Conservation (phyloP, 2,329 filamentous ascomycete genomes). For the Neocatenulostroma microsporum region DNA sequence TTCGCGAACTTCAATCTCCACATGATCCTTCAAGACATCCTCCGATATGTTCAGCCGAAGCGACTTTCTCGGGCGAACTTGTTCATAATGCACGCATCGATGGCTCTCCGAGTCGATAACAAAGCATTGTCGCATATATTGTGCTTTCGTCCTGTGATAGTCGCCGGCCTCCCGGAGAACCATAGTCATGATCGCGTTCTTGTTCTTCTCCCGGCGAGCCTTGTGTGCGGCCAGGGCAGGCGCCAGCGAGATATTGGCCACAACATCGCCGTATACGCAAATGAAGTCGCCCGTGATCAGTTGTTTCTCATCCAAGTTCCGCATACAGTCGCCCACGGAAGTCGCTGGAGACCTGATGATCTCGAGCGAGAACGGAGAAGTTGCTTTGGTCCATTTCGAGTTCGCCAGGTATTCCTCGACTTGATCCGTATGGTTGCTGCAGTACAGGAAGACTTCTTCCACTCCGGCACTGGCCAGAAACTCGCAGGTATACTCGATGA, state of each 20-base stretch:
- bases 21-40: constrained; percentile 63
- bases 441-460: constrained; percentile 90
- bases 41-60: constrained; percentile 63
- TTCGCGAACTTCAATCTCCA: constrained; percentile 72
- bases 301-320: constrained; percentile 79
- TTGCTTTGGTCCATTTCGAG: constrained; percentile 66
- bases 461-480: constrained; percentile 93
- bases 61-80: constrained; percentile 63
- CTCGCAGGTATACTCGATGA: constrained; percentile 97
- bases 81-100: constrained; percentile 88
- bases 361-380: constrained; percentile 75
- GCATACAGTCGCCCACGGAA: constrained; percentile 88
- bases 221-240: constrained; percentile 69
- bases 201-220: constrained; percentile 70
- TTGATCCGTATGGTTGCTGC: constrained; percentile 75
- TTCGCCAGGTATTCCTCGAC: constrained; percentile 75
- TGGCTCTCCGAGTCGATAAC: constrained; percentile 73
- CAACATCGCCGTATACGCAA: constrained; percentile 82
- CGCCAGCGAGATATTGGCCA: constrained; percentile 84
- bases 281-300: constrained; percentile 87
- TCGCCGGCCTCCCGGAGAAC: constrained; percentile 71
- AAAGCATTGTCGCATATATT: constrained; percentile 71
- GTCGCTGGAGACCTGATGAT: constrained; percentile 81
- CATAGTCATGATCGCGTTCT: constrained; percentile 97
- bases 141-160: constrained; percentile 67